Base-by-base conservation (phyloP, 2,329 filamentous ascomycete species). In the Tolypocladium sp. region DNA sequence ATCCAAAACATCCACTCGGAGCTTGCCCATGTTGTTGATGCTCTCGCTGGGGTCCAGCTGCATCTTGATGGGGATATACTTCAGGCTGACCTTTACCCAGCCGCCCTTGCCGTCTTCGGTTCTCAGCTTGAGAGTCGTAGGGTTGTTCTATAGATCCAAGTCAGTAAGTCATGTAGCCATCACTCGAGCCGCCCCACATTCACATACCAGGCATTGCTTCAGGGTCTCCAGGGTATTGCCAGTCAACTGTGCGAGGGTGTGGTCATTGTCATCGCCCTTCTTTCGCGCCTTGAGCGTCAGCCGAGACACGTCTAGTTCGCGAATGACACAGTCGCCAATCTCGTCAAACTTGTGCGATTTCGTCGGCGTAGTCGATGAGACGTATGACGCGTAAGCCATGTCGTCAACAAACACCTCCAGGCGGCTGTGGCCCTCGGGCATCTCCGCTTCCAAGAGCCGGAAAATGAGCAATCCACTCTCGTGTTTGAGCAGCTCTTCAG, bases 11-110 rank as follows among this genome's bases (percentile, higher is more conserved):
- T 97, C 92, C n/a, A 99, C 91, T 25, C 92, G 90, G 27, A 99
- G 86, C 60, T 87, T 92, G 61, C 94, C 94, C 85, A 96, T 96
- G 75, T 99, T 99, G 83, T 97, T 97, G 80, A 99, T 96, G 69
- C 92, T 97, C 75, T 99, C 94, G 67, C 87, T 91, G 0, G 94
- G 90, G 68, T 99, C 92, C 55, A 99, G 88, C 59, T 86, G 80
- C 94, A 99, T 99, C 77, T 90, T 86, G 61, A 97, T 87, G 0
- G 94, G 94, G 30, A 99, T 86, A 71, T 96, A 99, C 74, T 96
- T 96, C 69, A 97, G 82, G 76, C 90, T 95, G 70, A 99, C 89
- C 65, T 88, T 95, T 70, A 99, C 82, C 69, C 86, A 92, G 77
- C 85, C 92, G 33, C 87, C 74, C 60, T 83, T 82, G 57, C 92